Base-by-base conservation (phyloP, 139 green algal species). In the Haematococcus lacustris region DNA sequence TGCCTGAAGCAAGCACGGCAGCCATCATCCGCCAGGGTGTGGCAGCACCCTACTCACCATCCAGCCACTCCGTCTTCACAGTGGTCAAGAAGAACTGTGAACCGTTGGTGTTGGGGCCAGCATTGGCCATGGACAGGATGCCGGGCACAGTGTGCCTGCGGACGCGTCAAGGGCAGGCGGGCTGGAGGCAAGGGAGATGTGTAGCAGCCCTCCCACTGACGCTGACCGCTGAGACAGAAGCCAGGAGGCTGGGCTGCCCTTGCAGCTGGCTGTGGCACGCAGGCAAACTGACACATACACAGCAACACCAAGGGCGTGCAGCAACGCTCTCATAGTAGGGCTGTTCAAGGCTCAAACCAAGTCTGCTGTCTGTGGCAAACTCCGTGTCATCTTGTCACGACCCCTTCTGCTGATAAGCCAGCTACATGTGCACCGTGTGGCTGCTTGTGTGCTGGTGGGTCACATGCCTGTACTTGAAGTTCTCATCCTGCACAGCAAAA, bases 71-170 rank as follows among this genome's bases (percentile, higher is more conserved):
- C 38, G 88, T 92, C 60, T 40, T 3, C 7, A 77, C 78, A n/a
- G 82, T 87, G 83, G 84, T 92, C 67, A 97, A 76, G 87, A 97
- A 96, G 86, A 96, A 96, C 82, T 90, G 75, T 30, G 71, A 89
- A 38, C 88, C 88, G 80, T 94, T 94, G 68, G 89, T 94, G 82
- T 91, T 87, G 35, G 87, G 82, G 30, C 90, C 66, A 66, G 40
- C 87, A 71, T 95, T 95, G 39, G 90, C 90, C 90, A 96, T 96
- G 61, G 83, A 91, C 70, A 91, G 78, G 25, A 86, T 68, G 47
- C 84, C 84, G 77, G 80, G 65, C 13, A n/a, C n/a, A n/a, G n/a
- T n/a, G n/a, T n/a, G n/a, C n/a, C n/a, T n/a, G n/a, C n/a, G n/a
- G n/a, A n/a, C n/a, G n/a, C n/a, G n/a, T n/a, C n/a, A n/a, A n/a